Conservation (phyloP, 768 basidiomycete genomes). For the Ramaria sp. region DNA sequence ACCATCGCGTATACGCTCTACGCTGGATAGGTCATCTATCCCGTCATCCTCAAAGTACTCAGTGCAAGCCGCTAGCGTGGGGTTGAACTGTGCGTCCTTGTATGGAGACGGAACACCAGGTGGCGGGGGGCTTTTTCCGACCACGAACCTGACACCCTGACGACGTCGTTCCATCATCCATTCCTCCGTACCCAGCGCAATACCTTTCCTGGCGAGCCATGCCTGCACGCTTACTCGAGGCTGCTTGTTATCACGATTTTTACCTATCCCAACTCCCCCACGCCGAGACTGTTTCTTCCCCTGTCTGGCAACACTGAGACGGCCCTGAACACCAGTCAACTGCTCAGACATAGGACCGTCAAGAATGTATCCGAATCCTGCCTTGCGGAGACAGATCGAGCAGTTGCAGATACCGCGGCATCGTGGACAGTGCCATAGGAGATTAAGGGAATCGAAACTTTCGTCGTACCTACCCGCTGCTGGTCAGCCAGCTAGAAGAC, state of each 20-base stretch:
- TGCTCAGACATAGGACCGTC: neutral
- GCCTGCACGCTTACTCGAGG: neutral
- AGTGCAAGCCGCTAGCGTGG: neutral
- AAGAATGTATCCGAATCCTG: conserved; percentile 3
- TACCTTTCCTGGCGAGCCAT: conserved; percentile 2
- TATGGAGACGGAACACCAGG: neutral
- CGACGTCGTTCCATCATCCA: conserved; percentile 2
- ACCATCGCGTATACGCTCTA: too few species aligned
- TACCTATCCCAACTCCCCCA: neutral
- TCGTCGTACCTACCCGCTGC: conserved; percentile 4
- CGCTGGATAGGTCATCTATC: too few species aligned
- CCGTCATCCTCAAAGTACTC: neutral
- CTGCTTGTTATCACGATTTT: neutral
- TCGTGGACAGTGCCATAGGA: conserved; percentile 1
- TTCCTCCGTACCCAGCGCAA: neutral
- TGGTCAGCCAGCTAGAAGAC: neutral
- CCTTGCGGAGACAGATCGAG: conserved; percentile 1
- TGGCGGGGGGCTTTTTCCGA: neutral
- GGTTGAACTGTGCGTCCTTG: neutral
- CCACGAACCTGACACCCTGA: conserved; percentile 3
- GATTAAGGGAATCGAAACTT: neutral
- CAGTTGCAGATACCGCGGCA: conserved; percentile 8
- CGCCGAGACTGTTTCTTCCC: neutral
- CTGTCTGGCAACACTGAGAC: neutral
- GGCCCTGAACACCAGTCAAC: neutral